These are phyloP conservation scores for Neoarthrinium moseri DNA, from an alignment of 2,329 filamentous ascomycete genomes.

Conservation along the genomic window DNA sequence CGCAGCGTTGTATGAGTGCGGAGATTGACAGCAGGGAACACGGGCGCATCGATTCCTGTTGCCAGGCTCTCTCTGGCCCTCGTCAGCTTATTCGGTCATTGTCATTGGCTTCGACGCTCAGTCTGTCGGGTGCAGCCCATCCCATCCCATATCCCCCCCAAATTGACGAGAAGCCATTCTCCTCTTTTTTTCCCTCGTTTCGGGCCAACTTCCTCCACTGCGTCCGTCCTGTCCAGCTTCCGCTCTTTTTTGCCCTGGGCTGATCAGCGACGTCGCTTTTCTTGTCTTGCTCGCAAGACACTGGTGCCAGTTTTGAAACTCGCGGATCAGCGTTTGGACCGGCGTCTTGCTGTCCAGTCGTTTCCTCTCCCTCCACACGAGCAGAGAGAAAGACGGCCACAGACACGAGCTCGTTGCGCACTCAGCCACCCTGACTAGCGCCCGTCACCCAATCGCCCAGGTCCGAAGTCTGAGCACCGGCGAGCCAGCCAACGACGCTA, in stretches of 20 bases:
- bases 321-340: slow-evolving; percentile 6
- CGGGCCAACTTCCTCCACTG: no score
- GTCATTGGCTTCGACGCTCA: not conserved
- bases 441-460: slow-evolving; percentile 6
- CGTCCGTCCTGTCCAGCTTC: not conserved
- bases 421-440: slow-evolving; percentile 14
- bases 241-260: not conserved
- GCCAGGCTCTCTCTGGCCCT: not conserved
- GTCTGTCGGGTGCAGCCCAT: not conserved
- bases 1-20: not conserved
- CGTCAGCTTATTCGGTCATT: not conserved
- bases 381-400: slow-evolving; percentile 9
- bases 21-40: slow-evolving; percentile 8
- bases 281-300: no score
- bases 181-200: not conserved
- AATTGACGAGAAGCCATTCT: not conserved
- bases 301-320: not conserved
- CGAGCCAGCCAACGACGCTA: not conserved
- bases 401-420: slow-evolving; percentile 11
- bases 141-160: not conserved
- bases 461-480: not conserved
- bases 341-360: slow-evolving; percentile 9
- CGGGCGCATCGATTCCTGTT: no score
- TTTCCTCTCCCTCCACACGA: slow-evolving; percentile 6
- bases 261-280: no score